Base-by-base conservation (phyloP, 73 alveolate genomes). In the Tetrahymena borealis region DNA sequence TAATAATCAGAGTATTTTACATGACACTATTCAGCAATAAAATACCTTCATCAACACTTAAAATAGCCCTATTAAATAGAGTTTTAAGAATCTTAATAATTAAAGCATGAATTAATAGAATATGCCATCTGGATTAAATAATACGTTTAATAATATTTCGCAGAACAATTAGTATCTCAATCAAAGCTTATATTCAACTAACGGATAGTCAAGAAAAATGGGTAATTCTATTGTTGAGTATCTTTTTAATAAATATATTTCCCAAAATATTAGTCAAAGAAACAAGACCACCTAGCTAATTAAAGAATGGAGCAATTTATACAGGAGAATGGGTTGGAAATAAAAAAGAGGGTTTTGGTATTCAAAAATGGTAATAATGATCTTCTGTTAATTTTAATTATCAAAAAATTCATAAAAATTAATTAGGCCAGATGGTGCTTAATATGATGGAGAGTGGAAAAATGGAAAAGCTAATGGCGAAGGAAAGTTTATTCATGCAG, bases 271-370 rank as follows among this genome's bases (percentile, higher is more conserved):
- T 2, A 60, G 85, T 60, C 1, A 60, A 60, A 60, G 42, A 78
- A 92, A 20, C 33, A 92, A 40, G 90, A 60, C 42, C 43, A 36
- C 78, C 91, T 40, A 37, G 37, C 16, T 24, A 41, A 31, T 95
- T 95, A 10, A 96, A 95, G 35, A 95, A 90, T 39, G 97, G 97
- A 90, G 97, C 97, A 7, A 37, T 94, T 16, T 95, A 95, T 39
- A 42, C 91, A 3, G 97, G 97, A 91, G 97, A 95, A 37, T 95
- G 97, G 95, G 95, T 93, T 28, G 95, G 95, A 39, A 41, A 93
- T 41, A 79, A 79, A 38, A 95, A 94, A 93, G 95, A 95, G 32
- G 97, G 97, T 10, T 41, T 37, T 36, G 97, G 97, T 16, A 90
- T 93, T 32, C 79, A 95, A 41, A 93, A 85, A 90, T 95, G 85